Evolutionary conservation across 192 early-diverging fungal species (phyloP), one percentile per base, ranked within the genome.

Genomic region (Coemansia furcata): DNA sequence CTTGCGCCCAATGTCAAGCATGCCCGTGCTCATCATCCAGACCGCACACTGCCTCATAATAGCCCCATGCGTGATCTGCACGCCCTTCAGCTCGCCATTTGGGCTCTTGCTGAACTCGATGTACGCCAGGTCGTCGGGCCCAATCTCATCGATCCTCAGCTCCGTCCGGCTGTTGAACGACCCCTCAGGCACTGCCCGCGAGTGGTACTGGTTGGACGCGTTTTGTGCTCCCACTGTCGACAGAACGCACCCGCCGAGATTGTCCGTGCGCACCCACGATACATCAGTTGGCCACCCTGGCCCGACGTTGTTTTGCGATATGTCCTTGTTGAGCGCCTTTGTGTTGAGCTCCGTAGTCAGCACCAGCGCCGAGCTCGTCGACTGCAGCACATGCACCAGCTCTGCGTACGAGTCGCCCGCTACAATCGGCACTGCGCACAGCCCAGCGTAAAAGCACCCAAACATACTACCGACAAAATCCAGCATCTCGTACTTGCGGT

Each of bases 31-130:
- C 68, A 71, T 67, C 68, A 79, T 74, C 77, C 77, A 70, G 1
- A 47, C 67, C 1, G 68, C 60, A 57, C 93, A 90, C 62, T 93
- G 92, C 42, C 85, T 72, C 73, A 95, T 87, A 37, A 95, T 86
- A 1, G 89, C 86, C 17, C 86, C 77, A 65, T 95, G 93, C 14
- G 89, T 88, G 17, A 95, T 76, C 39, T 87, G 86, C 21, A 93
- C 90, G 39, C 94, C 94, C 75, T 95, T 94, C 12, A 95, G 80
- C 76, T 92, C 89, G 44, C 93, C 91, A 64, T 89, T 90, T 8
- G 87, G 88, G 60, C 89, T 89, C 65, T 93, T 95, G 66, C 89
- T 90, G 63, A 91, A 94, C 74, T 93, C 93, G 40, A 95, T 88
- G 61, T 94, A 94, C 7, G 94, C 94, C 26, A 91, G 72, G 35